A percentile compares a stretch with the other conserved stretches of the same genome.
Conservation (phyloP, 2,329 filamentous ascomycete species). For the Dactylellina haptotyla region DNA sequence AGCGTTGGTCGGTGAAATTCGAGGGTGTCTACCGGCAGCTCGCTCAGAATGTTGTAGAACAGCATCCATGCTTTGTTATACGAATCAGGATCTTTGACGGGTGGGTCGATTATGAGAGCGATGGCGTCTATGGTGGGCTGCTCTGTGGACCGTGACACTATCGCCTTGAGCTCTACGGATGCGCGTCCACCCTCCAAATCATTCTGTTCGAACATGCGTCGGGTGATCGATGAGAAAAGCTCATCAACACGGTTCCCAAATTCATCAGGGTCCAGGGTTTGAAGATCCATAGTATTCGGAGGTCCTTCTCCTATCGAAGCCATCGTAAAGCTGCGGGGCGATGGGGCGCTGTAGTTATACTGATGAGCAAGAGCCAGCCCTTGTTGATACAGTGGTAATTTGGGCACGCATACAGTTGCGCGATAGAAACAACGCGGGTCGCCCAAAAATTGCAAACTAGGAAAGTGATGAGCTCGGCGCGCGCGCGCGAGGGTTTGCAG, state of each 20-base stretch:
- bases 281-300: not conserved
- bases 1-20: not conserved
- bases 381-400: too few species aligned
- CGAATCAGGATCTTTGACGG: not conserved
- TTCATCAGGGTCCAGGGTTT: not conserved
- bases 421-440: too few species aligned
- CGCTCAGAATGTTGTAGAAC: not conserved
- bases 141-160: not conserved
- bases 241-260: not conserved
- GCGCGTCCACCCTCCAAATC: not conserved
- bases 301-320: not conserved
- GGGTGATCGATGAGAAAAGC: not conserved
- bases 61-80: not conserved
- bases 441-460: too few species aligned
- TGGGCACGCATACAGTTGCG: too few species aligned
- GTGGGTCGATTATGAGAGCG: not conserved
- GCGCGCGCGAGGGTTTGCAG: too few species aligned
- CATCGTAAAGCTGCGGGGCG: too few species aligned
- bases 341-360: too few species aligned
- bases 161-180: not conserved
- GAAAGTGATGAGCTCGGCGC: too few species aligned
- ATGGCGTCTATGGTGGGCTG: constrained; percentile 6
- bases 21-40: constrained; percentile 5
- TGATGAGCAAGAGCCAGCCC: too few species aligned
- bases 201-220: not conserved